These are phyloP conservation scores for Crithidia acanthocephali DNA, from an alignment of 208 protist genomes.

Conservation along the genomic window DNA sequence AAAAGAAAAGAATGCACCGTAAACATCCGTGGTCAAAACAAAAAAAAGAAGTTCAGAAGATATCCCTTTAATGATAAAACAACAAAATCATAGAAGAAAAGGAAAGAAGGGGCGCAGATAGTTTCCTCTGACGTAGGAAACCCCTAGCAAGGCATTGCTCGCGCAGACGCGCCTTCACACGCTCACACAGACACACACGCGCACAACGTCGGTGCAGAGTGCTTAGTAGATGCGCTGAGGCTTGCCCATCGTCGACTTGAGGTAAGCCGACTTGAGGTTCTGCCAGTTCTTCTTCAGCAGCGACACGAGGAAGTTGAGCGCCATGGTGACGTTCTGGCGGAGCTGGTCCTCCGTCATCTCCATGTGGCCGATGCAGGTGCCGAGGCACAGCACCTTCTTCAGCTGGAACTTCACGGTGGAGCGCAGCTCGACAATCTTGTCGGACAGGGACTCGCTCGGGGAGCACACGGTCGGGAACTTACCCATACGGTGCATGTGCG, in stretches of 20 bases:
- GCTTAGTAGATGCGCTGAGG: slow-evolving; percentile 97
- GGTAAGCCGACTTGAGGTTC: slow-evolving; percentile 99
- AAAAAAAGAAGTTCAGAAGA: not conserved
- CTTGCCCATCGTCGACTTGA: slow-evolving; percentile 99
- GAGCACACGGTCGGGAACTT: slow-evolving; percentile 98
- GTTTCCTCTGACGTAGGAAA: not conserved
- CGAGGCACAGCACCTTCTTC: slow-evolving; percentile 99
- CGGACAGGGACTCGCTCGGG: slow-evolving; percentile 92
- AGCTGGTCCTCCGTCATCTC: slow-evolving; percentile 97
- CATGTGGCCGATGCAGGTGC: slow-evolving; percentile 97
- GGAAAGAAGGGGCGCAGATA: not conserved
- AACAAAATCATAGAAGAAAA: not conserved
- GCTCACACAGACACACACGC: not conserved
- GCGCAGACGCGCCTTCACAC: not conserved
- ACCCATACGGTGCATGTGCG: slow-evolving; percentile 99
- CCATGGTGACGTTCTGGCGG: slow-evolving; percentile 95
- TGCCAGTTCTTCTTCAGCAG: slow-evolving; percentile 99
- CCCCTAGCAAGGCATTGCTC: too few species aligned
- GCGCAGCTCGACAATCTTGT: slow-evolving; percentile 96
- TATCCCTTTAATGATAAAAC: not conserved
- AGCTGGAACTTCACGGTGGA: slow-evolving; percentile 99
- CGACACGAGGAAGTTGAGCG: slow-evolving; percentile 99
- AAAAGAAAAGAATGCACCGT: not conserved
- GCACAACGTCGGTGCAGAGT: not conserved
- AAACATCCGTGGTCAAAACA: slow-evolving; percentile 10